phyloP scores from a whole-genome alignment of 164 flowering plant genomes.

The Macadamia tetraphylla region DNA sequence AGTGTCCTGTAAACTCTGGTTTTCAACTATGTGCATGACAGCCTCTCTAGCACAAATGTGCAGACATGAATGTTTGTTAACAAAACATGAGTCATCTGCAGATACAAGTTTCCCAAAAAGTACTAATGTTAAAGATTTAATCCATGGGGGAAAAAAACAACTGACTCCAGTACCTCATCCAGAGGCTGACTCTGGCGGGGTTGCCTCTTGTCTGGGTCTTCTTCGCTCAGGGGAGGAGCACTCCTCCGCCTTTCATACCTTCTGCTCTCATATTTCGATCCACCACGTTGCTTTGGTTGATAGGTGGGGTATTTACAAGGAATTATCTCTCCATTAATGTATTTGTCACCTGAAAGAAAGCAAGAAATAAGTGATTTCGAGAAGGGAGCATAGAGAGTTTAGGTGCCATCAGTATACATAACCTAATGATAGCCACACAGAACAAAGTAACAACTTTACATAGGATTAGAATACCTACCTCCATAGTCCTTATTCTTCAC shows the following conservation, averaged over 20 bases:
- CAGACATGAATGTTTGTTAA: background rate
- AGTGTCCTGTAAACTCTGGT: background rate
- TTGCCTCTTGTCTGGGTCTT: conserved; percentile 42
- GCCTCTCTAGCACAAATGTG: too few species aligned
- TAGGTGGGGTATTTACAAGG: conserved; percentile 92
- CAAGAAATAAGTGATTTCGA: background rate
- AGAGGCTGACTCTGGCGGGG: conserved; percentile 39
- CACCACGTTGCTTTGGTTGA: conserved; percentile 70
- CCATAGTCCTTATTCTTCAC: conserved; percentile 98
- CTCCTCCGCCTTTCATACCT: conserved; percentile 75
- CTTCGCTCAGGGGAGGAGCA: conserved; percentile 63
- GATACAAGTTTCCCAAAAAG: background rate
- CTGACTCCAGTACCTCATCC: conserved; percentile 27
- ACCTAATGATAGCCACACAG: background rate
- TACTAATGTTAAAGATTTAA: background rate
- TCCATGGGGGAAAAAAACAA: background rate
- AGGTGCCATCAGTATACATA: background rate
- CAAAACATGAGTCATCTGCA: background rate
- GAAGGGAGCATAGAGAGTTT: background rate
- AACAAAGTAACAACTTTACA: too few species aligned
- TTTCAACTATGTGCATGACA: background rate
- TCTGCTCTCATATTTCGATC: conserved; percentile 60
- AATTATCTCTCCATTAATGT: conserved; percentile 91
- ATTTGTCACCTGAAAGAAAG: conserved; percentile 65
- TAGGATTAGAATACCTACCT: conserved; percentile 35